Evolutionary conservation across 1,284 basidiomycete genomes (phyloP).

Genomic region (Tremellales sp.): DNA sequence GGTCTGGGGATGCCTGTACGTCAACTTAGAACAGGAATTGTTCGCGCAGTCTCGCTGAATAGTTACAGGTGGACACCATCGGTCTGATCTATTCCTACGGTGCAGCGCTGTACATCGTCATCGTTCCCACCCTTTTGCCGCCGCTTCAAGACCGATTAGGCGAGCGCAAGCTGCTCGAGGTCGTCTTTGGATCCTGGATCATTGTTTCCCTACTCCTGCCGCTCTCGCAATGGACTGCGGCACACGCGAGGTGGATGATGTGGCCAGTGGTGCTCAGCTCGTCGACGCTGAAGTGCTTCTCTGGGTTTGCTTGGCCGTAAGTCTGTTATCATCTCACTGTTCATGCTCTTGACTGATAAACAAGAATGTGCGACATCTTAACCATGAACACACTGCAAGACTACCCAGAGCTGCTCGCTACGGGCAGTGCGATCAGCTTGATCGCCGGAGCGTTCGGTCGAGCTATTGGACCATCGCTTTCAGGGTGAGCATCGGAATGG

Average conservation of each 20-base stretch:
- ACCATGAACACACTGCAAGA: conserved; percentile 18
- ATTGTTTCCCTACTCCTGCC: conserved; percentile 16
- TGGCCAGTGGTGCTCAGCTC: conserved; percentile 2
- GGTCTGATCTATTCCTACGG: conserved; percentile 15
- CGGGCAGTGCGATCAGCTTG: conserved; percentile 19
- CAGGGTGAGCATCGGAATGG: conserved; percentile 6
- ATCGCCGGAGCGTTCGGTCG: conserved; percentile 19
- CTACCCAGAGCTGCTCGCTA: conserved; percentile 24
- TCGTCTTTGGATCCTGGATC: conserved; percentile 11
- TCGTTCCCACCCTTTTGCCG: conserved; percentile 18
- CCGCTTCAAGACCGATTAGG: conserved; percentile 13
- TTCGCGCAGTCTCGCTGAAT: too few species aligned
- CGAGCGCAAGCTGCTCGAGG: neutral
- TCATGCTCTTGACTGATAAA: neutral
- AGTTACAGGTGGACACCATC: conserved; percentile 15
- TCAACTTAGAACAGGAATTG: neutral
- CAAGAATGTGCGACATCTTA: conserved; percentile 19
- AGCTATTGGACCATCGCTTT: conserved; percentile 18
- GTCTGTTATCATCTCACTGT: conserved; percentile 2
- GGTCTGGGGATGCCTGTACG: conserved; percentile 23
- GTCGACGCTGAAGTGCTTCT: conserved; percentile 9
- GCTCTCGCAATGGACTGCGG: conserved; percentile 13
- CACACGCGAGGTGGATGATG: conserved; percentile 9
- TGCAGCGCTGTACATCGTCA: conserved; percentile 13
- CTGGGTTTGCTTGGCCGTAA: conserved; percentile 22